These are phyloP conservation scores for Malus asiatica DNA, from an alignment of 306 rosid species.

Conservation along the genomic window DNA sequence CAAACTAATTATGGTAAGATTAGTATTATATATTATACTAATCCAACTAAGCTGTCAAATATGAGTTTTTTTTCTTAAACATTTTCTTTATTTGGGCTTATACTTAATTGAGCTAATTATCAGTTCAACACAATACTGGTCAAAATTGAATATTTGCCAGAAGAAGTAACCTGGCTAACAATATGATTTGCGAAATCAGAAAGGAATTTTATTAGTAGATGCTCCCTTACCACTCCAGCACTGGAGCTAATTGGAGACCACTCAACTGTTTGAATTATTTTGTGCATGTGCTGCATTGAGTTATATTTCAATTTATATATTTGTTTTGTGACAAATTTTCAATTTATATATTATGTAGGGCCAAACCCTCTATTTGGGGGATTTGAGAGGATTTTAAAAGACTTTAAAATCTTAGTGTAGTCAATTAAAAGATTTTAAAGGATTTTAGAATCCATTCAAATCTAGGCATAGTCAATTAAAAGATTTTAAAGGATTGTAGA, in stretches of 20 bases:
- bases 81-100: not conserved
- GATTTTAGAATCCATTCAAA: too few species aligned
- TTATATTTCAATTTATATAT: not conserved
- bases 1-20: not conserved
- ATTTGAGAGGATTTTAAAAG: not conserved
- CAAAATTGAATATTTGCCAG: not conserved
- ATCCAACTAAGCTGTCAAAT: not conserved
- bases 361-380: constrained; percentile 75
- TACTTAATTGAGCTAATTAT: not conserved
- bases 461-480: too few species aligned
- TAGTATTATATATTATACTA: not conserved
- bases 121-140: not conserved
- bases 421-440: too few species aligned
- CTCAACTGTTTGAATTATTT: not conserved
- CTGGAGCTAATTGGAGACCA: not conserved
- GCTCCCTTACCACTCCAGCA: not conserved
- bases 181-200: not conserved
- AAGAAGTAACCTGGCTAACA: not conserved
- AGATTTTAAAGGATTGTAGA: too few species aligned
- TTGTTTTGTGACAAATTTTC: not conserved
- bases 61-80: not conserved
- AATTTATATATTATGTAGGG: constrained; percentile 28
- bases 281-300: not conserved
- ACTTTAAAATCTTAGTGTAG: too few species aligned
- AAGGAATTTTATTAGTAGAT: not conserved